A percentile compares a stretch with the other conserved stretches of the same genome.
Evolutionary conservation across 139 green algal species (phyloP).

Genomic region (Chlorella ohadii): DNA sequence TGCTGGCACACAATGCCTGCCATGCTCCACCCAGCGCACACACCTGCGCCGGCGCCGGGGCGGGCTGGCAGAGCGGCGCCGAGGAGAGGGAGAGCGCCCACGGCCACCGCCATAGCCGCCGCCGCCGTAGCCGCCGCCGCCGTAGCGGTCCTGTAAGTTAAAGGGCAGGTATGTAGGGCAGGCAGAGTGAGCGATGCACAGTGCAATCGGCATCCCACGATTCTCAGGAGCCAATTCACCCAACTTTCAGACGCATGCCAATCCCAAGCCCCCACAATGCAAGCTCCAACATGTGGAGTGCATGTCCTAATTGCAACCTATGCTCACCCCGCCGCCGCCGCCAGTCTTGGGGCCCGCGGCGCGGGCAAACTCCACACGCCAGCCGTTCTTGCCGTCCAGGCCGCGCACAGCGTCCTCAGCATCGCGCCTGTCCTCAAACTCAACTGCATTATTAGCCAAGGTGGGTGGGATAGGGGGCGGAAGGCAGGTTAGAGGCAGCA

Average conservation of each 20-base stretch:
- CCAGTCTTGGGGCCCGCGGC: neutral
- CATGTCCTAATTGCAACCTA: too few relatives aligned
- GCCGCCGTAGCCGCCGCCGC: neutral
- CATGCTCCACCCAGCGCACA: too few relatives aligned
- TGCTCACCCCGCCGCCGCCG: neutral
- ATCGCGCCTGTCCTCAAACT: conserved; percentile 59
- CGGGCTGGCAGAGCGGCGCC: neutral
- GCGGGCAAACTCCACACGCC: conserved; percentile 30
- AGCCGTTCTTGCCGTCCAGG: conserved; percentile 49
- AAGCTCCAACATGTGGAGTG: too few relatives aligned
- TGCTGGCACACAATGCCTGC: too few relatives aligned
- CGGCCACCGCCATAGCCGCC: neutral
- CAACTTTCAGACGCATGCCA: too few relatives aligned
- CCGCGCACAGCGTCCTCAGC: conserved; percentile 64
- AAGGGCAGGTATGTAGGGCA: neutral
- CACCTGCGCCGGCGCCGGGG: neutral
- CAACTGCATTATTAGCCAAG: conserved; percentile 1
- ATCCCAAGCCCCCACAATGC: too few relatives aligned
- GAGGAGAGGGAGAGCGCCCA: neutral
- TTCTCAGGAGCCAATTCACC: too few relatives aligned
- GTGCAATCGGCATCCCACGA: too few relatives aligned
- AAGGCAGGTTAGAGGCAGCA: neutral
- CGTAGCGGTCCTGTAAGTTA: neutral
- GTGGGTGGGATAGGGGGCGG: neutral
- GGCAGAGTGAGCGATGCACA: neutral